Base-by-base conservation (phyloP, 176 grass and related monocot species). In the Saccharum spontaneum region DNA sequence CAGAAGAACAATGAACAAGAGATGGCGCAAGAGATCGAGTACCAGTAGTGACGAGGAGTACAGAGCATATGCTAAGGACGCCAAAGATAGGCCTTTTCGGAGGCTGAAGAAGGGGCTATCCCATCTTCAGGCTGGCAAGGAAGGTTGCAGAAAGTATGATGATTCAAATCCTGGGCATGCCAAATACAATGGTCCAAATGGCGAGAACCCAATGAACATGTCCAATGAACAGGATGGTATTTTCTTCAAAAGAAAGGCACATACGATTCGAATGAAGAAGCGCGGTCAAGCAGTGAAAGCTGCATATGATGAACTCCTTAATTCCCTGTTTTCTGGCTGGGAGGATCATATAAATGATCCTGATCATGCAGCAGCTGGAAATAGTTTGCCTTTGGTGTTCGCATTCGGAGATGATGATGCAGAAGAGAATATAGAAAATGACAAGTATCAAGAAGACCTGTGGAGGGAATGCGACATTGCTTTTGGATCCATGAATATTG, bases 321-420 rank as follows among this genome's bases (percentile, higher is more conserved):
- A 79, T 15, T 31, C 80, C 22, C 49, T 90, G 18, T 75, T 83
- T 12, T 52, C 78, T 10, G 75, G 48, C 6, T 22, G 77, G 85
- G 80, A 83, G 20, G 83, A 46, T 34, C 30, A 79, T 69, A 36
- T 3, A 14, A 26, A 76, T 13, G 69, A 9, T 73, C 54, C 46
- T 73, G 68, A 16, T 79, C 39, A 65, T 48, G 75, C 3, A 44
- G 59, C 28, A 16, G 28, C 1, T 79, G 30, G 4, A 16, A 45
- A 26, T 28, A 60, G 28, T 33, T 48, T 80, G 30, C 75, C 84
- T 16, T 12, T 87, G 39, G 2, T 79, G 3, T 90, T 90, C 69
- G 75, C 75, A 16, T 90, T 87, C 10, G 80, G 61, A 28, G 89
- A 76, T 26, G 84, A 90, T 4, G 80, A 33, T 14, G 38, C 22